Evolutionary conservation across 1,284 basidiomycete species (phyloP), one percentile per base, ranked within the genome.

Genomic region (Boletus calvinii): DNA sequence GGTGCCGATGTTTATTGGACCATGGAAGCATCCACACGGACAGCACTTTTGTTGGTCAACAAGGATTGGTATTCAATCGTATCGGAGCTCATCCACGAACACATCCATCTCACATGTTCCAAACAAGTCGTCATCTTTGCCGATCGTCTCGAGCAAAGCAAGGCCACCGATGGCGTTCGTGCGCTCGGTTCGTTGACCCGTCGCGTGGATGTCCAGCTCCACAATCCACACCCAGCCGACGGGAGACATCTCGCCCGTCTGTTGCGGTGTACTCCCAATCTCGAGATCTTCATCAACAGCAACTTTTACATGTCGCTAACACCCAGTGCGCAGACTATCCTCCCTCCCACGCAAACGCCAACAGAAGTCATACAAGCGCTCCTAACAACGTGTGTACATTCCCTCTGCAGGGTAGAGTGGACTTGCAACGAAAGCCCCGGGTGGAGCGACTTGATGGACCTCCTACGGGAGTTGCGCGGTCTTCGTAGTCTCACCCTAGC

Each of bases 131-230:
- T 59, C n/a, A 41, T 56, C 31, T 53, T 71, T 6, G 65, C 74
- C 34, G 59, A 69, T 29, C 61, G 61, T 30, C 63, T 77, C 26
- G 71, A 77, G 53, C 51, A 51, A 17, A 64, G 62, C 52, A 61
- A 49, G 46, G 46, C 41, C 31, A 43, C 12, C 15, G 51, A 58
- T 10, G 50, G 62, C 10, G 11, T 46, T 48, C 63, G 53, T 54
- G 65, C 55, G n/a, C 60, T 74, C 3, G 75, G 75, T 17, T 68
- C 68, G 7, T 60, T 66, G 50, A 72, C 72, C n/a, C 65, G 64
- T 15, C 65, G 65, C 7, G 64, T 77, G 38, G 75, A 77, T 44
- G 66, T 77, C 37, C 63, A 61, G 6, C 68, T 78, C 39, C 46
- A 62, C n/a, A 73, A 73, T 43, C 64, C 63, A n/a, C 54, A 56